Conservation (phyloP, 345 rosid species). For the Populus pruinosa region DNA sequence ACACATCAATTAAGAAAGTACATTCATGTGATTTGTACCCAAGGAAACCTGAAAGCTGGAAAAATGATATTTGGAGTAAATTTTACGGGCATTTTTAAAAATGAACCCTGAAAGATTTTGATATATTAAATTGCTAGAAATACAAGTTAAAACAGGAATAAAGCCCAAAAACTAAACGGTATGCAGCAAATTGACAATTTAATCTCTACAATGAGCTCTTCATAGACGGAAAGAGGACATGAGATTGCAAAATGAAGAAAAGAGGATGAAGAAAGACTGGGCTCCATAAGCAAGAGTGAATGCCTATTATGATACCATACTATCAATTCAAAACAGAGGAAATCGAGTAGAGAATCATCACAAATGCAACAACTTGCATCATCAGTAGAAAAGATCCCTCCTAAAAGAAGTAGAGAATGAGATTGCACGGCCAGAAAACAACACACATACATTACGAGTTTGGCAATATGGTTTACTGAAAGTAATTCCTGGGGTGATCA, state of each 20-base stretch:
- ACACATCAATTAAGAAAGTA: not conserved
- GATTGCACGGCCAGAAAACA: slow-evolving; percentile 28
- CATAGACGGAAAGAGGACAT: slow-evolving; percentile 5
- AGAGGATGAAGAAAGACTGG: slow-evolving; percentile 1
- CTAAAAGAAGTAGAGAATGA: slow-evolving; percentile 22
- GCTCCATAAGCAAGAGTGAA: slow-evolving; percentile 9
- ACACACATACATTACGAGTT: slow-evolving; percentile 24
- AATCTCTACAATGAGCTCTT: not conserved
- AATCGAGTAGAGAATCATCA: slow-evolving; percentile 20
- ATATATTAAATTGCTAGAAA: not conserved
- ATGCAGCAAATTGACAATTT: not conserved
- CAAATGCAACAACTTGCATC: slow-evolving; percentile 4
- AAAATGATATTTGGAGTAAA: not conserved
- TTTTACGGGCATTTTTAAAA: not conserved
- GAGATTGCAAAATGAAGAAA: slow-evolving; percentile 11
- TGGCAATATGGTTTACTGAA: slow-evolving; percentile 19
- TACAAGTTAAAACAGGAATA: not conserved
- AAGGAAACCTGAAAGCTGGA: not conserved
- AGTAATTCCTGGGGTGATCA: slow-evolving; percentile 20
- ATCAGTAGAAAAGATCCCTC: slow-evolving; percentile 17
- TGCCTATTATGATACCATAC: slow-evolving; percentile 2
- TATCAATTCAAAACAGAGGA: slow-evolving; percentile 4
- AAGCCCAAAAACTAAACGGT: not conserved
- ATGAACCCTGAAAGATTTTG: not conserved
- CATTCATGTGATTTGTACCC: not conserved